phyloP scores from a whole-genome alignment of 75 land plant species.

The Larix kaempferi region DNA sequence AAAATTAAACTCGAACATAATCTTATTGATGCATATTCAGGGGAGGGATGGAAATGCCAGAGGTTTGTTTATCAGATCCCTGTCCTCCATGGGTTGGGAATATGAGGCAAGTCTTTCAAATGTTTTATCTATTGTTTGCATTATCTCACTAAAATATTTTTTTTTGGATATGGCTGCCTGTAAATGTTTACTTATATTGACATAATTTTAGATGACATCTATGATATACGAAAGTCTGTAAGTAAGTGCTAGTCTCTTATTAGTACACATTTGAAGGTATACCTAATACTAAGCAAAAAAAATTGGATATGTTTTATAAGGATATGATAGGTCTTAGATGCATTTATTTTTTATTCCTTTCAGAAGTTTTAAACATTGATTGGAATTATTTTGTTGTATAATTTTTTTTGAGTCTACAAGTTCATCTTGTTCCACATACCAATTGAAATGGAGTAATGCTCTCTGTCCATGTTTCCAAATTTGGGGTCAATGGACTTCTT shows the following conservation, averaged over 20 bases:
- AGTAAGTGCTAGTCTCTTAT: not conserved
- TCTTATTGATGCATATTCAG: slow-evolving; percentile 91
- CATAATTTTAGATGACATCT: not conserved
- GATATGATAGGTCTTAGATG: not conserved
- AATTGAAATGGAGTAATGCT: not conserved
- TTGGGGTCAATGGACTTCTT: not conserved
- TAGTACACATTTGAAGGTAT: not conserved
- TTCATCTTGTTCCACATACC: not conserved
- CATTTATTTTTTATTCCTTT: not conserved
- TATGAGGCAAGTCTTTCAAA: not conserved
- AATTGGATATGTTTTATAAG: not conserved
- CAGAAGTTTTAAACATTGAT: not conserved
- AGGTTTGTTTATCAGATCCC: slow-evolving; percentile 44
- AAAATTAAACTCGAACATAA: slow-evolving; percentile 77
- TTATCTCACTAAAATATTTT: not conserved
- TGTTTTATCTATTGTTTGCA: not conserved
- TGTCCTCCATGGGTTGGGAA: not conserved
- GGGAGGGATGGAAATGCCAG: slow-evolving; percentile 98
- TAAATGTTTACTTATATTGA: not conserved
- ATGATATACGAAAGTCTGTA: not conserved
- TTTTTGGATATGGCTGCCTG: not conserved
- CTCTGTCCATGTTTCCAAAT: not conserved
- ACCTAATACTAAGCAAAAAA: no score
- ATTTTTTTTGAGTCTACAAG: not conserved
- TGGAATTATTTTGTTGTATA: not conserved